Conservation (phyloP, 2,329 filamentous ascomycete species). For the Colletotrichum camelliae region DNA sequence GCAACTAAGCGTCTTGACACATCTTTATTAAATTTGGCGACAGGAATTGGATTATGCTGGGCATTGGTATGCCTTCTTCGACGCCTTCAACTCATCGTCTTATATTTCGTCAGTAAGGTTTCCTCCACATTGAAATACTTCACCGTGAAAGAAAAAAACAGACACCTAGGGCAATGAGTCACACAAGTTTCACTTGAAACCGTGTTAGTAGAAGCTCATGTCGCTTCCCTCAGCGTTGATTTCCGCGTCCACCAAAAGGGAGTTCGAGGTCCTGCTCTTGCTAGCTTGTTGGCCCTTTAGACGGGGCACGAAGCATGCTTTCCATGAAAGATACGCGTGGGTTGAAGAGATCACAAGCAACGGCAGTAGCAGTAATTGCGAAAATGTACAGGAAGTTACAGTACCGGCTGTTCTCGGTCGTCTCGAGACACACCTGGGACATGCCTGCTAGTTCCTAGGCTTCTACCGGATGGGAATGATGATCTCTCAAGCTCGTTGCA, state of each 20-base stretch:
- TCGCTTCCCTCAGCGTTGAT: not conserved
- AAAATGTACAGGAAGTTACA: not conserved
- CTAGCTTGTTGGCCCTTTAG: not conserved
- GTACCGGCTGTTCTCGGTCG: not conserved
- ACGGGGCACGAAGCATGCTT: not conserved
- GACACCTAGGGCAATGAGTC: not conserved
- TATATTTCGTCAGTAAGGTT: not conserved
- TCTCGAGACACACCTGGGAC: not conserved
- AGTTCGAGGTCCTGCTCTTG: not conserved
- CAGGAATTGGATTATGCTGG: not conserved
- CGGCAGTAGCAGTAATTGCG: not conserved
- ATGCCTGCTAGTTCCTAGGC: not conserved
- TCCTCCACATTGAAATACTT: not conserved
- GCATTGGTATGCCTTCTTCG: not conserved
- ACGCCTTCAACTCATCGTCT: not conserved
- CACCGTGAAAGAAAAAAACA: not conserved
- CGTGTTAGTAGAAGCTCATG: not conserved
- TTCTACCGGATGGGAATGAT: not conserved
- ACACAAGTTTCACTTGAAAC: not conserved
- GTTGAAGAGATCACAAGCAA: not conserved
- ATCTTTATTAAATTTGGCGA: not conserved
- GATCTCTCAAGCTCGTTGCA: not conserved
- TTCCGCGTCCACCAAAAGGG: not conserved
- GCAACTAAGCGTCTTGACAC: not conserved
- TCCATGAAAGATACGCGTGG: not conserved